phyloP scores from a whole-genome alignment of 306 rosid species.

The Cucurbita ficifolia region DNA sequence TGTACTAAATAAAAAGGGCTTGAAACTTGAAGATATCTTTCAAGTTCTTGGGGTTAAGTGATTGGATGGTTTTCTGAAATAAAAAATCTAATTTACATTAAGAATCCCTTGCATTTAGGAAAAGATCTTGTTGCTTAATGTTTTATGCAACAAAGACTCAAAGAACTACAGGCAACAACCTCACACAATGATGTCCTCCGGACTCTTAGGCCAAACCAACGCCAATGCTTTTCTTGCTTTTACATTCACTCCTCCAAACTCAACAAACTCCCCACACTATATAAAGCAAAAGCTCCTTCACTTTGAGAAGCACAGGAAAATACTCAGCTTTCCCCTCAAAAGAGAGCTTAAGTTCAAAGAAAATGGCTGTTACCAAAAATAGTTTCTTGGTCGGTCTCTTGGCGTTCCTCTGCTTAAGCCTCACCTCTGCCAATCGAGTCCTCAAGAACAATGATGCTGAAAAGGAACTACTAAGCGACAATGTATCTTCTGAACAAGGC shows the following conservation, averaged over 20 bases:
- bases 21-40: neutral
- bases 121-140: neutral
- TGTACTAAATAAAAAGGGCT: neutral
- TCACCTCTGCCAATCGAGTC: neutral
- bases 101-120: neutral
- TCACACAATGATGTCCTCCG: conserved; percentile 6
- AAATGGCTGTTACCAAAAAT: neutral
- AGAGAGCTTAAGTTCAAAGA: neutral
- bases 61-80: neutral
- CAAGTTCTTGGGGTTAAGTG: neutral
- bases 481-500: neutral
- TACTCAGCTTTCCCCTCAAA: neutral
- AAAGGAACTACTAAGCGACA: neutral
- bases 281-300: neutral
- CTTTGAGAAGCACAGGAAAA: neutral
- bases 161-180: neutral
- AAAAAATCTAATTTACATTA: neutral
- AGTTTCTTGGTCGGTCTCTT: conserved; percentile 13
- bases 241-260: neutral
- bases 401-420: conserved; percentile 19
- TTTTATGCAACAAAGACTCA: neutral
- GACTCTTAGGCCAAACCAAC: neutral
- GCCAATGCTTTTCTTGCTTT: conserved; percentile 2
- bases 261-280: neutral
- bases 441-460: neutral